Evolutionary conservation across 257 asterid genomes (phyloP), one percentile per base, ranked within the genome.

Genomic region (Ehretia macrophylla): DNA sequence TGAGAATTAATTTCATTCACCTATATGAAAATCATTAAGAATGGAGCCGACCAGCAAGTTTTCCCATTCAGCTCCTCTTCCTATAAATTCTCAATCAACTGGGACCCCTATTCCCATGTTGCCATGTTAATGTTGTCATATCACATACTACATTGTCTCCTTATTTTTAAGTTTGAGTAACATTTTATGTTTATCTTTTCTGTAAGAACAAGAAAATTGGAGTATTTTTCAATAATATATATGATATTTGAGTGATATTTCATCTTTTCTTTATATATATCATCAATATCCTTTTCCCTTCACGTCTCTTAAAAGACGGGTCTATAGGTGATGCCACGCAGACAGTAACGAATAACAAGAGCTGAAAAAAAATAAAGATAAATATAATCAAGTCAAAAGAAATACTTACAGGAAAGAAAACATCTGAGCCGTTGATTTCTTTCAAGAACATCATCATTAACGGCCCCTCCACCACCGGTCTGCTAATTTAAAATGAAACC

Each of bases 361-460:
- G 47, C 8, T 1, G 19, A 27, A 27, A 42, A 42, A 42, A 42
- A 42, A 42, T 14, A 11, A 3, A 10, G 4, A 14, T 42, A 42
- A 42, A 16, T 16, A 19, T 20, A 39, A 4, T 13, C 14, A 37
- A 32, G 14, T 21, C 18, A 39, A 16, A 49, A 5, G 10, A 5
- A 40, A 45, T 20, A 60, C 85, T 78, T 16, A 87, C 97, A 72
- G 67, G 60, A 63, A 78, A 80, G 64, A 69, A 68, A 51, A 84
- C 60, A 60, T 48, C 64, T 11, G 95, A 85, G 73, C 82, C 83
- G 80, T 85, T 83, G 61, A 68, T 67, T 71, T 63, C 72, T 46
- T 65, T 75, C 75, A 60, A 69, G 64, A 48, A 57, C 17, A 63
- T 51, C 66, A 62, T 51, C 71, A 23, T 71, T 74, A 56, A 60